Evolutionary conservation across 2,329 filamentous ascomycete genomes (phyloP), one percentile per base, ranked within the genome.

Genomic region (Massarina eburnea): DNA sequence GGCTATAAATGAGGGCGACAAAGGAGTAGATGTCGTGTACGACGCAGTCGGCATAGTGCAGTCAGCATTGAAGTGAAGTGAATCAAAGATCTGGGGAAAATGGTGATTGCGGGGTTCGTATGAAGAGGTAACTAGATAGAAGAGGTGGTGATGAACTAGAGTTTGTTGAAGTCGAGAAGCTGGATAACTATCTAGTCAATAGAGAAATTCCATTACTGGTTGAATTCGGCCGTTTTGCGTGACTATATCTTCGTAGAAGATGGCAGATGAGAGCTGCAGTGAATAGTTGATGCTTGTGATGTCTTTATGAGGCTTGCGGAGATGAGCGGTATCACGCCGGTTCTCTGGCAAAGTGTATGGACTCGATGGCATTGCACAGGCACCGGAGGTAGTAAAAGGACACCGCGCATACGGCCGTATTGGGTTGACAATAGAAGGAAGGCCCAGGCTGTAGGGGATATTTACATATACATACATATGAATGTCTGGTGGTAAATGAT

Each of bases 91-190:
- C 71, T 74, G 27, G 81, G 80, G 0, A 67, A 76, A 24, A 64
- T 85, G 15, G 71, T 85, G 2, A 68, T 84, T 21, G 72, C 83
- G 2, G 81, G 81, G 0, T 85, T 84, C 58, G 81, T 80, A 5
- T 81, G 77, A 1, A 69, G 75, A 39, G 73, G 66, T 14, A 78
- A 78, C 0, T 64, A 75, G 7, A 77, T 83, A 67, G 81, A 84
- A 41, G 53, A 50, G 3, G 39, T 65, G 3, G 38, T 49, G 9
- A 52, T 55, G 9, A 64, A 65, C 24, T 45, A 54, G 20, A 17
- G 43, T 15, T 18, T 62, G 10, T 35, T 62, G 7, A 64, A 64
- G 48, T 48, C n/a, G n/a, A n/a, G n/a, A n/a, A n/a, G n/a, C n/a
- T n/a, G n/a, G n/a, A n/a, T n/a, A n/a, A n/a, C n/a, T n/a, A n/a